Conservation (phyloP, 306 rosid genomes). For the Prinsepia uniflora region DNA sequence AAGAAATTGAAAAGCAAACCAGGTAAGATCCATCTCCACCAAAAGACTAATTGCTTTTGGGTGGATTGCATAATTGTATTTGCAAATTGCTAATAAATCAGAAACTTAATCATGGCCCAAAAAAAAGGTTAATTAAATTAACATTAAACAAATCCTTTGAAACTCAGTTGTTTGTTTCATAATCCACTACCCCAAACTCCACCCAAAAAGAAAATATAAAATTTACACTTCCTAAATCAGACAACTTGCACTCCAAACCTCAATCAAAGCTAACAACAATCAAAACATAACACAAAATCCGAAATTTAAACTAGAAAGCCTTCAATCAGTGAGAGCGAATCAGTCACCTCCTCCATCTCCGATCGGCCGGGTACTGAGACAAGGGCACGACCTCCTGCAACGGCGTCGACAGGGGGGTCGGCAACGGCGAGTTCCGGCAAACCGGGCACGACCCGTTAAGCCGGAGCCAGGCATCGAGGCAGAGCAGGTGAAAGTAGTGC, state of each 20-base stretch:
- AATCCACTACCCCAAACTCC: background rate
- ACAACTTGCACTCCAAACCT: background rate
- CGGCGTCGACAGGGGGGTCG: slow-evolving; percentile 84
- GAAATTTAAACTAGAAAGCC: background rate
- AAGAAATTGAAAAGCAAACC: no score
- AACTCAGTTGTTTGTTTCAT: slow-evolving; percentile 4
- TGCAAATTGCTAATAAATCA: background rate
- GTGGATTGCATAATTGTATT: no score
- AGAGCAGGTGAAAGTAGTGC: slow-evolving; percentile 70
- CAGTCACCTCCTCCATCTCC: slow-evolving; percentile 52
- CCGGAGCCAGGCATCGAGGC: slow-evolving; percentile 86
- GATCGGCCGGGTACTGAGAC: slow-evolving; percentile 64
- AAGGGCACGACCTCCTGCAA: slow-evolving; percentile 88
- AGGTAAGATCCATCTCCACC: no score
- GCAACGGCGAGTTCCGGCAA: slow-evolving; percentile 88
- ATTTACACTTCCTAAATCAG: slow-evolving; percentile 15
- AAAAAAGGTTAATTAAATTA: background rate
- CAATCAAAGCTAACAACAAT: background rate
- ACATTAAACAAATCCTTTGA: background rate
- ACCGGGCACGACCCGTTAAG: slow-evolving; percentile 95
- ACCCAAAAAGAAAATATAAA: background rate
- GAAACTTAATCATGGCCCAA: background rate
- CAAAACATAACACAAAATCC: background rate
- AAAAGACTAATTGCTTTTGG: no score
- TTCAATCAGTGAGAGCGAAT: background rate